Evolutionary conservation across 2,329 filamentous ascomycete species (phyloP).

Genomic region (Ceratocystiopsis minuta): DNA sequence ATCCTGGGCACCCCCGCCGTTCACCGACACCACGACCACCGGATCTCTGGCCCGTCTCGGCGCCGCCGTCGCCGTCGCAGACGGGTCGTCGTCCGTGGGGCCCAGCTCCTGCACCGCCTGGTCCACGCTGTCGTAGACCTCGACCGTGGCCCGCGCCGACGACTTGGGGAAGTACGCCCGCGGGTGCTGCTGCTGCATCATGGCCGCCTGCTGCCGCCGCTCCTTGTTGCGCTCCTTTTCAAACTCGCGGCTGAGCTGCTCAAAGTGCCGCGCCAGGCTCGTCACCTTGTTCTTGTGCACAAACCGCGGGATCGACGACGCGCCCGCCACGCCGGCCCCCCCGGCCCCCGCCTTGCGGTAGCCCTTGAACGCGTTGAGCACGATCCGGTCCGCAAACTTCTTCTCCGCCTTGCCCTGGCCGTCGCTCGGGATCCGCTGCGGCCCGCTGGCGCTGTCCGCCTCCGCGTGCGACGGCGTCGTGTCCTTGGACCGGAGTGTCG

Average conservation of each 20-base stretch:
- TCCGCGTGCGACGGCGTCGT: slow-evolving; percentile 3
- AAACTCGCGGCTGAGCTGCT: slow-evolving; percentile 90
- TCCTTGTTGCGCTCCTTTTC: slow-evolving; percentile 85
- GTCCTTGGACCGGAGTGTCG: too few relatives aligned
- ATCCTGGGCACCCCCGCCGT: too few relatives aligned
- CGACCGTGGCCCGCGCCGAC: slow-evolving; percentile 86
- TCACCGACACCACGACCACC: too few relatives aligned
- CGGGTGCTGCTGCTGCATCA: slow-evolving; percentile 46
- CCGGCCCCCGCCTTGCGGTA: slow-evolving; percentile 30
- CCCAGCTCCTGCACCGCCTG: slow-evolving; percentile 76
- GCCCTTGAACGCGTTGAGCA: slow-evolving; percentile 45
- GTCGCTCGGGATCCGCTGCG: slow-evolving; percentile 6
- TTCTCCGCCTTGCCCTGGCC: slow-evolving; percentile 34
- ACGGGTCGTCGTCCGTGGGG: slow-evolving; percentile 42
- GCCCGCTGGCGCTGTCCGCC: background rate
- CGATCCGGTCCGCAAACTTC: slow-evolving; percentile 57
- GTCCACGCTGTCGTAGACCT: slow-evolving; percentile 85
- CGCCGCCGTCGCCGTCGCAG: slow-evolving; percentile 5
- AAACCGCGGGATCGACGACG: slow-evolving; percentile 78
- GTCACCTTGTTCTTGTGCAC: slow-evolving; percentile 72
- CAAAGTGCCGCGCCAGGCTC: slow-evolving; percentile 85
- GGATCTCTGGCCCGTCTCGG: background rate
- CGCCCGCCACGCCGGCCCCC: too few relatives aligned
- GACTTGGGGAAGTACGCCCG: slow-evolving; percentile 59
- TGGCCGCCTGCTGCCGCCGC: slow-evolving; percentile 61